Base-by-base conservation (phyloP, 768 basidiomycete genomes). In the Cystobasidium onofrii region DNA sequence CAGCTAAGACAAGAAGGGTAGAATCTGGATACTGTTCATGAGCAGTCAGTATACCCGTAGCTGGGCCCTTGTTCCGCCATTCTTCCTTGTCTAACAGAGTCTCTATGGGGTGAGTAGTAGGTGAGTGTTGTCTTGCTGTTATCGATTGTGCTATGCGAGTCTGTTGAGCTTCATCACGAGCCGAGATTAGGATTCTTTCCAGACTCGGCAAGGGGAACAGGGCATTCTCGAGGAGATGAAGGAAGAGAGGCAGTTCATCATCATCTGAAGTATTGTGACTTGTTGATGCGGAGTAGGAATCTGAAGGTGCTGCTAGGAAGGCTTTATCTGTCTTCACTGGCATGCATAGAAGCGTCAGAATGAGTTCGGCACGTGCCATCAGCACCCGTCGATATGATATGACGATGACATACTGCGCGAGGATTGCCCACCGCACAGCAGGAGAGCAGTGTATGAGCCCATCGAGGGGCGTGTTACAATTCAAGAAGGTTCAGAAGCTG, bases 21-120 rank as follows among this genome's bases (percentile, higher is more conserved):
- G 55, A 34, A 20, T n/a, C 18, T 13, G 73, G 76, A 9, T 64
- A 29, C 0, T 20, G 18, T 13, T 33, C n/a, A 43, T 67, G 66
- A 10, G 76, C 77, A 17, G 74, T 64, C 4, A 78, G 54, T 9
- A 78, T 66, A 0, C 76, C 77, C 1, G 65, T 41, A 0, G 77
- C 77, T 15, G 77, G 77, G 0, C 76, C 76, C 54, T 74, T 76
- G 46, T 76, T 71, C n/a, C 70, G 44, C 10, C 13, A 65, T 0
- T 33, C 60, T 15, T 44, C 41, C 25, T 70, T 67, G 36, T 74
- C 73, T 18, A 71, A 13, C 13, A 77, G 25, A 9, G 12, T 1
- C 1, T 34, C 61, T 7, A 63, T 9, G 61, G 36, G 27, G 7
- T 3, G 27, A 34, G 25, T 9, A 27, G n/a, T 6, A 23, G 54